These are phyloP conservation scores for Cytospora piceicola DNA, from an alignment of 2,329 filamentous ascomycete species.

Conservation along the genomic window DNA sequence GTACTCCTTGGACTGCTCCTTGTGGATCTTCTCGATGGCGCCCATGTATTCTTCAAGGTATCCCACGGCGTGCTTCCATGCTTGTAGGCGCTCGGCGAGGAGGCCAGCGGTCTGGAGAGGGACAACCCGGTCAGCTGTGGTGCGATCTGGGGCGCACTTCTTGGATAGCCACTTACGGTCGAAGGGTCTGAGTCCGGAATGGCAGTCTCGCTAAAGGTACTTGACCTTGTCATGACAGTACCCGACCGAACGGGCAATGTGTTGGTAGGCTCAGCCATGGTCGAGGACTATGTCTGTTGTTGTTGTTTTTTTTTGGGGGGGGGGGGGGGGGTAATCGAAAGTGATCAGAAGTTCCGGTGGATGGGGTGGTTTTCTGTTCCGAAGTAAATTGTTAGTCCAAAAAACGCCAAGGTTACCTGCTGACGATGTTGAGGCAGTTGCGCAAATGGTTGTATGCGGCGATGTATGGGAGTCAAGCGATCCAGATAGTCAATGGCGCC, in stretches of 20 bases:
- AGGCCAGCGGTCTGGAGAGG: constrained; percentile 69
- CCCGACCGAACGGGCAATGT: constrained; percentile 33
- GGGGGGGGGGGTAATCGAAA: background rate
- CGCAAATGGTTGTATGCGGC: background rate
- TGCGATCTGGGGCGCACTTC: background rate
- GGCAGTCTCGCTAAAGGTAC: constrained; percentile 58
- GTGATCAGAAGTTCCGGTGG: background rate
- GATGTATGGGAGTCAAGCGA: background rate
- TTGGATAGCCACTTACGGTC: constrained; percentile 49
- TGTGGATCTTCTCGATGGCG: constrained; percentile 84
- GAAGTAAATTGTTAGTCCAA: background rate
- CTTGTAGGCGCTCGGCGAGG: constrained; percentile 83
- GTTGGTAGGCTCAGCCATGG: constrained; percentile 27
- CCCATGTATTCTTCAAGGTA: constrained; percentile 90
- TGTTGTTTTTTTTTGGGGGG: too few species aligned
- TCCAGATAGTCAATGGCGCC: background rate
- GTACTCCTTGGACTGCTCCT: constrained; percentile 87
- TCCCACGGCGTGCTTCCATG: constrained; percentile 93
- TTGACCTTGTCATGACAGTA: constrained; percentile 36
- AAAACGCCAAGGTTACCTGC: constrained; percentile 7
- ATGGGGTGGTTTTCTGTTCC: background rate
- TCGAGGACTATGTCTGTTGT: constrained; percentile 11
- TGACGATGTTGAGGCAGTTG: background rate
- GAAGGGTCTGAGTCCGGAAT: constrained; percentile 62
- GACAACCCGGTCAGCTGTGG: constrained; percentile 12